These are phyloP conservation scores for Stentor roeselii DNA, from an alignment of 73 alveolate species.

Conservation along the genomic window DNA sequence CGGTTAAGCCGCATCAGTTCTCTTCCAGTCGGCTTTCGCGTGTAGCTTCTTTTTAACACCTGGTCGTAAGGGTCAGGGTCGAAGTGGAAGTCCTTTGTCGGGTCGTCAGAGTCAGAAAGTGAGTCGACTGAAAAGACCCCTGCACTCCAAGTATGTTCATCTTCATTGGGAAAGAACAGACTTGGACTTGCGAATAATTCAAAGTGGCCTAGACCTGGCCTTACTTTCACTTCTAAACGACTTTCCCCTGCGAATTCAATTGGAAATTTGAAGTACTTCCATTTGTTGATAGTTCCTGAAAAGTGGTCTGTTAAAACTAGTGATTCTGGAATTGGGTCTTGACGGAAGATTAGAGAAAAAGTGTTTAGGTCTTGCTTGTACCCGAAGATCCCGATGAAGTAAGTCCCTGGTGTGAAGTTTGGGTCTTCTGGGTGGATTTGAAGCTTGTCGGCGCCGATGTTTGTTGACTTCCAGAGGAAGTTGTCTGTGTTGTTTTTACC, in stretches of 20 bases:
- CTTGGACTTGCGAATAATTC: background rate
- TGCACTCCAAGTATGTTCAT: background rate
- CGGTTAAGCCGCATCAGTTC: too few relatives aligned
- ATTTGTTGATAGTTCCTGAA: background rate
- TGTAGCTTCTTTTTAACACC: background rate
- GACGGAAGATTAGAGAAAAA: background rate
- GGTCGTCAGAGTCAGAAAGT: background rate
- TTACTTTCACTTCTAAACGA: background rate
- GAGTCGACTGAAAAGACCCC: background rate
- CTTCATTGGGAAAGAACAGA: background rate
- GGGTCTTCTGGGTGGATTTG: constrained; percentile 44
- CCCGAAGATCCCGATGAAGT: constrained; percentile 37
- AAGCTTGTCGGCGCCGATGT: constrained; percentile 48
- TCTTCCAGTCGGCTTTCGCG: background rate
- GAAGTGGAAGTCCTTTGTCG: background rate
- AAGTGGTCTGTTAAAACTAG: background rate
- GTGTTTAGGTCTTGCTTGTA: constrained; percentile 46
- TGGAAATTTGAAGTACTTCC: background rate
- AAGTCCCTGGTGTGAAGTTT: constrained; percentile 30
- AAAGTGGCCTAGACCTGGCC: background rate
- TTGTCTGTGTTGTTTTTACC: background rate
- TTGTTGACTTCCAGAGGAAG: constrained; percentile 47
- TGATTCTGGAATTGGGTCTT: background rate
- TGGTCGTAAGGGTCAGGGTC: background rate
- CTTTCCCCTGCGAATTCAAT: background rate